phyloP scores from a whole-genome alignment of 1,284 basidiomycete genomes.

The Peniophora sp. region DNA sequence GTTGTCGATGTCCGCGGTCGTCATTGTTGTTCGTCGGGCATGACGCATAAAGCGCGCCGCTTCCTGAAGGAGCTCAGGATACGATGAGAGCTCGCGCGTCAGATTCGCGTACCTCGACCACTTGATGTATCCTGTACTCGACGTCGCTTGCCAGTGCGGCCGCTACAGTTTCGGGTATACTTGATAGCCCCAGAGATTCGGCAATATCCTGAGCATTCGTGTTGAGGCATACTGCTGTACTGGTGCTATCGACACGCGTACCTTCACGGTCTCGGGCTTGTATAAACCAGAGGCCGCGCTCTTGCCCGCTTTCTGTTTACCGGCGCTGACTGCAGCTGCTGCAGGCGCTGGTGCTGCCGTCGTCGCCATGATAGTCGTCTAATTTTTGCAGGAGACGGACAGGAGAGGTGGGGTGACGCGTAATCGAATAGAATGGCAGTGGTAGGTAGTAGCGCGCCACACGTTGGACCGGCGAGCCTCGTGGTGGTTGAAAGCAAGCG shows the following conservation, averaged over 20 bases:
- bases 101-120: slow-evolving; percentile 63
- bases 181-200: slow-evolving; percentile 80
- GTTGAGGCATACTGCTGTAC: neutral
- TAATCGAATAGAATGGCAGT: too few relatives aligned
- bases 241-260: slow-evolving; percentile 15
- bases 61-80: slow-evolving; percentile 48
- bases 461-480: too few relatives aligned
- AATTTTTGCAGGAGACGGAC: neutral
- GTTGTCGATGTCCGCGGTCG: slow-evolving; percentile 87
- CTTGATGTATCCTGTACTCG: slow-evolving; percentile 92
- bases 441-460: too few relatives aligned
- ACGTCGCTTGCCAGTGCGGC: slow-evolving; percentile 90
- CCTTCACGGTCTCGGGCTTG: slow-evolving; percentile 61
- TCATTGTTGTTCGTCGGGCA: slow-evolving; percentile 80
- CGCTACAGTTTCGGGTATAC: slow-evolving; percentile 74
- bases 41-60: slow-evolving; percentile 96
- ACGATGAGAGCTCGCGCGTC: neutral
- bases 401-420: neutral
- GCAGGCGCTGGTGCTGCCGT: too few relatives aligned
- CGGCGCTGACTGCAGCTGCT: slow-evolving; percentile 2
- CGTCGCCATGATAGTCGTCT: too few relatives aligned
- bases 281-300: slow-evolving; percentile 37
- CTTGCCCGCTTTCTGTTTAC: slow-evolving; percentile 10
- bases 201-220: slow-evolving; percentile 71
- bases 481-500: too few relatives aligned